phyloP scores from a whole-genome alignment of 768 basidiomycete genomes.

The Xanthoconium stramineum region DNA sequence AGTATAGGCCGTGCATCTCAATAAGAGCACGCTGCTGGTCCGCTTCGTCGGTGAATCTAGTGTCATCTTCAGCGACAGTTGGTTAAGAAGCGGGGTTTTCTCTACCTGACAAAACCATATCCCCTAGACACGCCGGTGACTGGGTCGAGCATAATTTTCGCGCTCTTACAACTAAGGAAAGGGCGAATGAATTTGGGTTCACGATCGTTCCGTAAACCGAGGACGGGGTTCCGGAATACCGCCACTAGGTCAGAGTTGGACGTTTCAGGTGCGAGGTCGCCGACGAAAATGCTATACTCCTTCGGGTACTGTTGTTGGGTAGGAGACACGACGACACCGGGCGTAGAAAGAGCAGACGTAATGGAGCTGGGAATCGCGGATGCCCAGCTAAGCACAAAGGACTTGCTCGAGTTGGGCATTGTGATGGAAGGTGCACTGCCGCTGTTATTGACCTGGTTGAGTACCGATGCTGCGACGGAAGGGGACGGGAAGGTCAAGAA shows the following conservation, averaged over 20 bases:
- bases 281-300: conserved; percentile 94
- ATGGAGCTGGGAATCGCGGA: conserved; percentile 38
- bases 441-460: conserved; percentile 58
- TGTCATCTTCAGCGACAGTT: conserved; percentile 2
- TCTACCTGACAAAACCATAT: conserved; percentile 89
- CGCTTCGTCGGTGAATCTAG: conserved; percentile 80
- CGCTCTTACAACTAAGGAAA: conserved; percentile 90
- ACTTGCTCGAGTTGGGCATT: conserved; percentile 86
- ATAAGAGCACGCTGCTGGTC: conserved; percentile 89
- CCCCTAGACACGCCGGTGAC: conserved; percentile 85
- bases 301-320: conserved; percentile 62
- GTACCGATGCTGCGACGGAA: conserved; percentile 64
- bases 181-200: conserved; percentile 87
- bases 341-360: conserved; percentile 29
- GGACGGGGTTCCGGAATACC: conserved; percentile 85
- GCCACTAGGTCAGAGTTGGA: conserved; percentile 95
- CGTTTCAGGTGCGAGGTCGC: conserved; percentile 89
- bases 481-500: conserved; percentile 82
- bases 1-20: conserved; percentile 91
- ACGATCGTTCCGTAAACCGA: conserved; percentile 79
- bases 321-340: conserved; percentile 25
- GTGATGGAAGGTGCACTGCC: conserved; percentile 43
- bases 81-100: conserved; percentile 6
- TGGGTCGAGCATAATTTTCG: conserved; percentile 93
- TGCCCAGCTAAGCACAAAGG: conserved; percentile 83